phyloP scores from a whole-genome alignment of 495 filamentous ascomycete genomes.

The Lasiosphaeria hispida region DNA sequence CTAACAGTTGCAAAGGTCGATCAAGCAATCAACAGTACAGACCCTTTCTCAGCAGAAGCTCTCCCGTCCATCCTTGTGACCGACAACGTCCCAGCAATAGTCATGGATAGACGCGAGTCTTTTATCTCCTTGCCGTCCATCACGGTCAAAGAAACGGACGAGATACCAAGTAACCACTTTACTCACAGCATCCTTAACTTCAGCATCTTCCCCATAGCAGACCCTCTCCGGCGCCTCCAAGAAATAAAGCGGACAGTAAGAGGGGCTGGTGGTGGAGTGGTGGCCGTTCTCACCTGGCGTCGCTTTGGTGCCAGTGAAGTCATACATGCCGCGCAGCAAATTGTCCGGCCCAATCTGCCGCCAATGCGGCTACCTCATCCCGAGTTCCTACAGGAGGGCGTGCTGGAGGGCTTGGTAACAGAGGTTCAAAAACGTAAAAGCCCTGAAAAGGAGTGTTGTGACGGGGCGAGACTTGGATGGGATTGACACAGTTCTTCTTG shows the following conservation, averaged over 20 bases:
- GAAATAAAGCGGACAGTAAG: conserved; percentile 38
- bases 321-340: conserved; percentile 26
- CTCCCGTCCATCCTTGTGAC: conserved; percentile 28
- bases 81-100: conserved; percentile 29
- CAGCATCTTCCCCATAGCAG: conserved; percentile 33
- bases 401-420: conserved; percentile 24
- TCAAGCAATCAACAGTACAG: neutral
- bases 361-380: conserved; percentile 25
- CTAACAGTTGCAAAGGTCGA: too few relatives aligned
- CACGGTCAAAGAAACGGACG: conserved; percentile 20
- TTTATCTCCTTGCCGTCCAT: conserved; percentile 21
- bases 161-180: conserved; percentile 28
- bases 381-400: conserved; percentile 28
- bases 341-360: conserved; percentile 28
- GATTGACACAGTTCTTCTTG: neutral
- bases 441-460: neutral
- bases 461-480: neutral
- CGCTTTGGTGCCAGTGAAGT: conserved; percentile 26
- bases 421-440: conserved; percentile 10
- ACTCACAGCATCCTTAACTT: conserved; percentile 42
- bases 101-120: conserved; percentile 23
- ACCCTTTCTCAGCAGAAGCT: conserved; percentile 20
- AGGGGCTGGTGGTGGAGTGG: conserved; percentile 27
- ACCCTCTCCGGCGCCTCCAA: conserved; percentile 23
- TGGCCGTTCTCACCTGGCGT: conserved; percentile 37